phyloP scores from a whole-genome alignment of 2,329 filamentous ascomycete species.

The Cladobotryum mycophilum region DNA sequence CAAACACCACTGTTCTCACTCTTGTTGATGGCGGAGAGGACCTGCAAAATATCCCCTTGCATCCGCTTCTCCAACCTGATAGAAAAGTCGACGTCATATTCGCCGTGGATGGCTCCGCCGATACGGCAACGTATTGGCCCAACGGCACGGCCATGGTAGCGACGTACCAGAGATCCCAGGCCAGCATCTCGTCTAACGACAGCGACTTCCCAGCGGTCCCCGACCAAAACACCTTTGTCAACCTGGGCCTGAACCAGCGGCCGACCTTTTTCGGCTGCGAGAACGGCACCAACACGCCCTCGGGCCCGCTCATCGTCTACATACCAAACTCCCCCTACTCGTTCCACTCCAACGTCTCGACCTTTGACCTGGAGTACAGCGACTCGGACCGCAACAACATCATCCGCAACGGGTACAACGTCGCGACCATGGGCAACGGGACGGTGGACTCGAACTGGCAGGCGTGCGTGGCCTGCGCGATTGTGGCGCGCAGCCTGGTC shows the following conservation, averaged over 20 bases:
- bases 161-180: conserved; percentile 55
- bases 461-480: conserved; percentile 73
- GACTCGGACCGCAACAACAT: conserved; percentile 61
- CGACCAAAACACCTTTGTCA: conserved; percentile 70
- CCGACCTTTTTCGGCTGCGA: conserved; percentile 81
- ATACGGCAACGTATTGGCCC: conserved; percentile 64
- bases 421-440: conserved; percentile 70
- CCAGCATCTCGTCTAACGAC: conserved; percentile 48
- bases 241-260: conserved; percentile 63
- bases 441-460: conserved; percentile 67
- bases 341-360: conserved; percentile 65
- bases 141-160: conserved; percentile 70
- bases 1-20: conserved; percentile 49
- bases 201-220: conserved; percentile 68
- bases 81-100: conserved; percentile 74
- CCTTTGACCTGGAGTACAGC: conserved; percentile 60
- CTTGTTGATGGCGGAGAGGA: conserved; percentile 77
- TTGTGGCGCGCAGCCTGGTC: conserved; percentile 63
- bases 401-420: conserved; percentile 74
- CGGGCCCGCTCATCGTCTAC: conserved; percentile 68
- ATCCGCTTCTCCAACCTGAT: conserved; percentile 69
- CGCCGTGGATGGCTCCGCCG: conserved; percentile 70
- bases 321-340: conserved; percentile 75
- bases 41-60: conserved; percentile 70
- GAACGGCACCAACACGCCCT: conserved; percentile 11